Percentiles rank a stretch among this genome's conserved stretches.
Conservation (phyloP, 176 grass and related monocot genomes). For the Tuctoria greenei region DNA sequence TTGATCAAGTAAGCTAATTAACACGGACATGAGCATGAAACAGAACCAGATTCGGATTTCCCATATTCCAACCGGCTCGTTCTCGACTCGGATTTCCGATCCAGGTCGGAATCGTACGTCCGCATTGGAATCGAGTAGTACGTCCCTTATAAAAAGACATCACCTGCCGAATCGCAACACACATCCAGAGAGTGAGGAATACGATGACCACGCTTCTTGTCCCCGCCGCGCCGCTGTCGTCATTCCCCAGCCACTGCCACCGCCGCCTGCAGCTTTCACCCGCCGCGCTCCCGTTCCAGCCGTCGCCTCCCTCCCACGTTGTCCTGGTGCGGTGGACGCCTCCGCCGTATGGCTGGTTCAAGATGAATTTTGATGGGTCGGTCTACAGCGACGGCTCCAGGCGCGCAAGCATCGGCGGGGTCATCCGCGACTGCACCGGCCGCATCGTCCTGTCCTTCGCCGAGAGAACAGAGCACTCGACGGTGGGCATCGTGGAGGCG, state of each 20-base stretch:
- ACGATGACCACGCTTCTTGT: background rate
- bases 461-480: background rate
- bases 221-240: background rate
- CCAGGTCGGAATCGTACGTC: too few relatives aligned
- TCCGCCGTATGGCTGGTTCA: background rate
- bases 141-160: too few relatives aligned
- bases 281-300: background rate
- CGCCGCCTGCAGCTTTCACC: background rate
- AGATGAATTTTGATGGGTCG: background rate
- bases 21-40: too few relatives aligned
- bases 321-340: background rate
- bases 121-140: too few relatives aligned
- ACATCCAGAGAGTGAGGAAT: too few relatives aligned
- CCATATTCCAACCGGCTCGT: too few relatives aligned
- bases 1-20: too few relatives aligned
- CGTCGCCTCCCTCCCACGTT: background rate
- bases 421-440: background rate
- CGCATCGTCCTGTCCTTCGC: background rate
- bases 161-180: too few relatives aligned
- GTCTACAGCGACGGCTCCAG: background rate
- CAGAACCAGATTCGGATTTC: too few relatives aligned
- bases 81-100: too few relatives aligned
- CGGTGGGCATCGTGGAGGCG: slow-evolving; percentile 8
- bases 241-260: background rate
- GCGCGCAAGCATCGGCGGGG: background rate